Evolutionary conservation across 2,329 filamentous ascomycete genomes (phyloP), one percentile per base, ranked within the genome.

Genomic region (Arthrobotrys pseudoclavata): DNA sequence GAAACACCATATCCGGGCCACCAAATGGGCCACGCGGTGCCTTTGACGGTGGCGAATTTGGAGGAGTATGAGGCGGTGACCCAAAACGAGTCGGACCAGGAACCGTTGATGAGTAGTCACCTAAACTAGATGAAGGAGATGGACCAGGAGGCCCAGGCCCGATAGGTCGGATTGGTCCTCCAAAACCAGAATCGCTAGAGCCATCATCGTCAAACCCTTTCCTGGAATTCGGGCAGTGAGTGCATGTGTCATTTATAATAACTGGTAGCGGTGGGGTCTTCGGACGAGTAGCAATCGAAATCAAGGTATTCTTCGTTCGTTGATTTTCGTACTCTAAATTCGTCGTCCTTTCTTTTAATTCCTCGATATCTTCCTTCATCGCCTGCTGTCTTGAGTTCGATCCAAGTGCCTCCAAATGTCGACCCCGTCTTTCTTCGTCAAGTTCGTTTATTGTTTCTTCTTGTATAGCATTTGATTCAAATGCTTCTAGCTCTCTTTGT

Each of bases 241-340:
- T 26, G 12, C 71, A 76, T 18, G 6, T 69, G 47, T 75, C 68
- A n/a, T 76, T 62, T 13, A 69, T 53, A 22, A 69, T 45, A 15
- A 76, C 71, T 3, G 34, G 53, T 5, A 37, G 53, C 13, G 63
- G 53, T 6, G 63, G 45, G 6, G 63, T 48, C 9, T 34, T 37
- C 37, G 53, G 37, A 9, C 47, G 31, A 7, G 34, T 29, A 13
- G 71, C 63, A 18, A 66, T 57, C 45, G 22, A n/a, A 12, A 69
- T 20, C 18, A 62, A n/a, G 22, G 53, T 48, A 29, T 76, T 31
- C 18, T 24, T 76, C 29, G 50, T 57, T 20, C 34, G 18, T 60
- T 18, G 31, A 26, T 26, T 60, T 9, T 76, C 71, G 15, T 69
- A 40, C 31, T 76, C 71, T 47, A 76, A 18, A 60, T 57, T 64